Evolutionary conservation across 2,329 filamentous ascomycete species (phyloP).

Genomic region (Colletotrichum gigasporum): DNA sequence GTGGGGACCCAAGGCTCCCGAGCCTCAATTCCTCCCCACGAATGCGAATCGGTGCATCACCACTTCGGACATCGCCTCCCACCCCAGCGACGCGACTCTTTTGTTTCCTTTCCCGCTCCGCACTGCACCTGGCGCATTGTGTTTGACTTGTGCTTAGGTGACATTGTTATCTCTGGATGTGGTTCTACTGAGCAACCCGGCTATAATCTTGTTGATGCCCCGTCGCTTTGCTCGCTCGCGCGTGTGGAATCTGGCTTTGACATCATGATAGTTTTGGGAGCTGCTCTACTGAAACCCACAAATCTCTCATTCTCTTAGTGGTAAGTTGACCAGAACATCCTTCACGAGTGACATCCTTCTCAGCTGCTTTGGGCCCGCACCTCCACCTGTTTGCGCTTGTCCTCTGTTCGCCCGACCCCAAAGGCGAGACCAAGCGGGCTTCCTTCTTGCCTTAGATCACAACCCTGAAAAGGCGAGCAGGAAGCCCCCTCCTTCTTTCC

Average conservation of each 20-base stretch:
- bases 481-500: too few species aligned
- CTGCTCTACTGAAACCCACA: constrained; percentile 40
- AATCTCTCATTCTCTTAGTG: constrained; percentile 50
- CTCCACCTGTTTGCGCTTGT: neutral
- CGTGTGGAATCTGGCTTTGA: constrained; percentile 33
- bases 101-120: constrained; percentile 17
- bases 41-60: constrained; percentile 30
- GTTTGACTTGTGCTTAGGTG: constrained; percentile 21
- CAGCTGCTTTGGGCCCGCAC: too few species aligned
- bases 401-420: neutral
- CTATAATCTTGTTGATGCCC: constrained; percentile 22
- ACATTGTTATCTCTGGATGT: constrained; percentile 16
- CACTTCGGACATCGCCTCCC: constrained; percentile 29
- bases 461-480: too few species aligned
- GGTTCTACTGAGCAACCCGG: constrained; percentile 17
- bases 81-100: constrained; percentile 27
- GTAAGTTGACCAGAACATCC: constrained; percentile 40
- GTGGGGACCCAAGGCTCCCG: constrained; percentile 27
- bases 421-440: too few species aligned
- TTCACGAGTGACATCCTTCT: neutral
- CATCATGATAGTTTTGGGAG: constrained; percentile 53
- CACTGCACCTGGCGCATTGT: constrained; percentile 27
- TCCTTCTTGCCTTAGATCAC: neutral
- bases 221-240: constrained; percentile 25
- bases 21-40: constrained; percentile 32